phyloP scores from a whole-genome alignment of 1,284 basidiomycete genomes.

The Sphagnurus paluster region DNA sequence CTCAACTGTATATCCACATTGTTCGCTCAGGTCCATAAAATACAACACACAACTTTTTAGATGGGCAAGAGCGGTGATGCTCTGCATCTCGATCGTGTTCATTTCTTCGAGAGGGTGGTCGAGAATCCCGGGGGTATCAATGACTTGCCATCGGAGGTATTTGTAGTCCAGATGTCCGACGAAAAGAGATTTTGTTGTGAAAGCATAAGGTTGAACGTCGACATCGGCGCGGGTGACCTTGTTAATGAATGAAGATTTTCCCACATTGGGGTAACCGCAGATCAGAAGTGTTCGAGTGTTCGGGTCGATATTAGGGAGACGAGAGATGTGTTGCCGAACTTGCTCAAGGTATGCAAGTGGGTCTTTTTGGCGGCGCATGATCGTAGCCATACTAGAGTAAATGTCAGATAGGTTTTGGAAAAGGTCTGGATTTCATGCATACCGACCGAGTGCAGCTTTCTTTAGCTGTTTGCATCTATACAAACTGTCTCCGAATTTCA shows the following conservation, averaged over 20 bases:
- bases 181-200: conserved; percentile 96
- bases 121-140: conserved; percentile 92
- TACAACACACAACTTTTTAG: conserved; percentile 90
- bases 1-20: conserved; percentile 94
- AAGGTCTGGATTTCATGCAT: conserved; percentile 28
- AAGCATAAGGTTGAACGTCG: conserved; percentile 96
- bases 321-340: conserved; percentile 95
- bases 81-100: conserved; percentile 99
- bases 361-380: conserved; percentile 97
- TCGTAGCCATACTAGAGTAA: conserved; percentile 82
- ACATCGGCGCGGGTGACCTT: conserved; percentile 97
- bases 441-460: conserved; percentile 91
- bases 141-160: conserved; percentile 97
- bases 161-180: conserved; percentile 97
- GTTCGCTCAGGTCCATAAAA: conserved; percentile 97
- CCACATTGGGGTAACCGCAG: conserved; percentile 97
- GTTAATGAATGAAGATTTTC: conserved; percentile 97
- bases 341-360: conserved; percentile 95
- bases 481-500: conserved; percentile 95
- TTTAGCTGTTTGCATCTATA: conserved; percentile 98
- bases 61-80: conserved; percentile 94
- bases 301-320: conserved; percentile 94
- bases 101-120: conserved; percentile 96
- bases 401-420: neutral
- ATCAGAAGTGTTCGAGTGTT: conserved; percentile 95